These are phyloP conservation scores for Aspergillus sp. DNA, from an alignment of 2,329 filamentous ascomycete species.

Conservation along the genomic window DNA sequence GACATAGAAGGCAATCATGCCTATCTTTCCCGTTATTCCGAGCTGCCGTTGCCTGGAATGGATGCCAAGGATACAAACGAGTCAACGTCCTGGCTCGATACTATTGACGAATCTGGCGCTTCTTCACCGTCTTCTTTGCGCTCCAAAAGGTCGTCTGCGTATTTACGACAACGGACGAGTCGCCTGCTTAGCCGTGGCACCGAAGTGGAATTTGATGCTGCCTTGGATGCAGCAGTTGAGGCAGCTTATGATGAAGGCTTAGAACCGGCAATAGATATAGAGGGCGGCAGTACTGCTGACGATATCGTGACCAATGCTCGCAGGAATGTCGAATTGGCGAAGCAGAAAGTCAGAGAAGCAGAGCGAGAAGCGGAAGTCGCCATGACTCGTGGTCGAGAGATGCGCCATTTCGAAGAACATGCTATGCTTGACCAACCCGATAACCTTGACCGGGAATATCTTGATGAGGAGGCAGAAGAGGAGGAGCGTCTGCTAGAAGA, in stretches of 20 bases:
- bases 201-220: constrained; percentile 87
- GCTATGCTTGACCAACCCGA: constrained; percentile 13
- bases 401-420: constrained; percentile 38
- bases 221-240: constrained; percentile 89
- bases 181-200: constrained; percentile 63
- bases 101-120: constrained; percentile 80
- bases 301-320: constrained; percentile 46
- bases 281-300: constrained; percentile 22
- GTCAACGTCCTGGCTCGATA: constrained; percentile 88
- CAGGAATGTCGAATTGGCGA: constrained; percentile 65
- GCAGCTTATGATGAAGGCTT: constrained; percentile 91
- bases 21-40: constrained; percentile 5
- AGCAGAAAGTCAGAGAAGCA: constrained; percentile 66
- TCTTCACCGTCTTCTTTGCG: constrained; percentile 74
- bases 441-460: constrained; percentile 38
- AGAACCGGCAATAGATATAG: constrained; percentile 53
- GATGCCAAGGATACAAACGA: constrained; percentile 57
- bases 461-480: constrained; percentile 63
- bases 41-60: constrained; percentile 16
- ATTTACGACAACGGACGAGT: constrained; percentile 62
- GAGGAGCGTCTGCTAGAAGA: constrained; percentile 74
- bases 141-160: constrained; percentile 67
- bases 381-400: constrained; percentile 55
- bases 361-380: constrained; percentile 62
- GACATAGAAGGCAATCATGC: neutral